Conservation (phyloP, 2,329 filamentous ascomycete genomes). For the Colletotrichum ledebouriae region DNA sequence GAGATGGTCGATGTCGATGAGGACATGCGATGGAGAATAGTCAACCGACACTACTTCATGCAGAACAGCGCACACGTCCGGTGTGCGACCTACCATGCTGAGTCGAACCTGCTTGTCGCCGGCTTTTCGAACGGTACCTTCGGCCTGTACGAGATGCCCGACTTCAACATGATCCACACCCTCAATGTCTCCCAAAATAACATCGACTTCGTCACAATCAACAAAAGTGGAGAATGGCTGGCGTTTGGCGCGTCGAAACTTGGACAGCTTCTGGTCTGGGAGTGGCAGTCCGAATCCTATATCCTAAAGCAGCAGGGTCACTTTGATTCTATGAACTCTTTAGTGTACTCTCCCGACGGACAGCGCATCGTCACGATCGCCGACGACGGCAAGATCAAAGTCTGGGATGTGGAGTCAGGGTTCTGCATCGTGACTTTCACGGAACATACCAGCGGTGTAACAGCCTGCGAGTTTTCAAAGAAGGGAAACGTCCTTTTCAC, state of each 20-base stretch:
- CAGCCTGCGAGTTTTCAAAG: constrained; percentile 94
- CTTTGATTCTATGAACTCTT: constrained; percentile 93
- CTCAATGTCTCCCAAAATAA: constrained; percentile 95
- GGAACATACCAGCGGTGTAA: constrained; percentile 94
- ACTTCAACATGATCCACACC: constrained; percentile 95
- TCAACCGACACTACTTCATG: constrained; percentile 93
- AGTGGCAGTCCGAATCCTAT: constrained; percentile 99
- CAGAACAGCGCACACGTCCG: constrained; percentile 88
- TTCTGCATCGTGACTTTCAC: constrained; percentile 99
- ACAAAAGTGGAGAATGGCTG: constrained; percentile 95
- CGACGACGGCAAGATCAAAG: constrained; percentile 98
- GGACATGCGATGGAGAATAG: constrained; percentile 89
- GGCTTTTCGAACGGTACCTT: constrained; percentile 97
- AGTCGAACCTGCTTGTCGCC: constrained; percentile 91
- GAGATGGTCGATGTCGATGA: constrained; percentile 72
- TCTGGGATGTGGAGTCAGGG: constrained; percentile 96
- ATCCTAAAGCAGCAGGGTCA: constrained; percentile 98
- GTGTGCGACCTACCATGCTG: constrained; percentile 90
- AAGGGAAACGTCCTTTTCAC: constrained; percentile 97
- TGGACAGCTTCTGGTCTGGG: constrained; percentile 97
- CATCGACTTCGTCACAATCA: constrained; percentile 95
- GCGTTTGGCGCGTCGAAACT: constrained; percentile 96
- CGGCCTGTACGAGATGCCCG: constrained; percentile 93
- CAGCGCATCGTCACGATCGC: constrained; percentile 93
- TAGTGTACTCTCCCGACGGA: constrained; percentile 94